Evolutionary conservation across 129 eudicot species (phyloP).

Genomic region (Pseudognaphalium luteoalbum): DNA sequence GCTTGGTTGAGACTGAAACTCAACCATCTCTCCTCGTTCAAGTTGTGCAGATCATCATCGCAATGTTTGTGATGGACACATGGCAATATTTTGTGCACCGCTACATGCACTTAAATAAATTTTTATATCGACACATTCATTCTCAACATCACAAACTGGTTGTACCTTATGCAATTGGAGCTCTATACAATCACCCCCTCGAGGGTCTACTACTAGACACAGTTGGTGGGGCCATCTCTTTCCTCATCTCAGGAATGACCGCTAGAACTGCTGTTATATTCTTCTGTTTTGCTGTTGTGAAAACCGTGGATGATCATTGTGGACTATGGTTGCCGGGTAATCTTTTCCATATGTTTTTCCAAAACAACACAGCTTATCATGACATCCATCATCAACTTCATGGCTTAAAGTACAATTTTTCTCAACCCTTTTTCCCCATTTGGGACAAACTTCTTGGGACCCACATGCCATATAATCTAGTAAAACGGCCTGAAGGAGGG

Average conservation of each 20-base stretch:
- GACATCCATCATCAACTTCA: constrained; percentile 86
- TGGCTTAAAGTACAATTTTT: constrained; percentile 72
- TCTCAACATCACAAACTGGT: constrained; percentile 78
- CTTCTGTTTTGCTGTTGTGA: constrained; percentile 74
- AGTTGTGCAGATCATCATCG: constrained; percentile 47
- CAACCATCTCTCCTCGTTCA: constrained; percentile 54
- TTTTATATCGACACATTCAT: constrained; percentile 70
- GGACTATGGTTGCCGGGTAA: constrained; percentile 84
- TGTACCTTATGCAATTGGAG: constrained; percentile 79
- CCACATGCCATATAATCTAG: constrained; percentile 55
- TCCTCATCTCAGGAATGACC: constrained; percentile 75
- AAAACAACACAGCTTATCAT: constrained; percentile 77
- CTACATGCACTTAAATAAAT: constrained; percentile 86
- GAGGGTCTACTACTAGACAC: constrained; percentile 79
- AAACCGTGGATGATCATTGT: constrained; percentile 81
- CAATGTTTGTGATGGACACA: constrained; percentile 78
- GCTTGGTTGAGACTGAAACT: constrained; percentile 35
- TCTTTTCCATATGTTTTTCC: constrained; percentile 60
- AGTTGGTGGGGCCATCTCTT: constrained; percentile 78
- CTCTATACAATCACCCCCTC: constrained; percentile 76
- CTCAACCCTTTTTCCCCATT: constrained; percentile 81
- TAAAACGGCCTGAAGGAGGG: constrained; percentile 70
- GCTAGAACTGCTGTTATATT: constrained; percentile 72
- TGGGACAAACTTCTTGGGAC: constrained; percentile 88
- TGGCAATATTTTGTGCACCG: constrained; percentile 90